Conservation (phyloP, 2,329 filamentous ascomycete genomes). For the Neodidymelliopsis sp. region DNA sequence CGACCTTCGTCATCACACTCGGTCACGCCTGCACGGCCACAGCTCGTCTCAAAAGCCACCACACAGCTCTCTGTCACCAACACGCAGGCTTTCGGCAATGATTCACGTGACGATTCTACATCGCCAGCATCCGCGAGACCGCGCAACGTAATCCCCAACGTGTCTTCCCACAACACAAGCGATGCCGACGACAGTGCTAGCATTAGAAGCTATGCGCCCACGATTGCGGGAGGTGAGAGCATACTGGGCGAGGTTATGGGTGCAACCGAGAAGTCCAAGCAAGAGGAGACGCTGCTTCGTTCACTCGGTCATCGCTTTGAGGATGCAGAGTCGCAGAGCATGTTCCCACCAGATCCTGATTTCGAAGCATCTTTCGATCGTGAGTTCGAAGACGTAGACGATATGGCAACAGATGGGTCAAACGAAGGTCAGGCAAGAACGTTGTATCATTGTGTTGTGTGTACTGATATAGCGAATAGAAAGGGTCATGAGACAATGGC, state of each 20-base stretch:
- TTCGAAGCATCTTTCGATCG: slow-evolving; percentile 71
- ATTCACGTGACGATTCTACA: slow-evolving; percentile 36
- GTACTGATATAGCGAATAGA: slow-evolving; percentile 48
- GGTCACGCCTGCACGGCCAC: slow-evolving; percentile 52
- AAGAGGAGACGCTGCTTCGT: slow-evolving; percentile 72
- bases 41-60: slow-evolving; percentile 71
- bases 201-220: slow-evolving; percentile 71
- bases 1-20: slow-evolving; percentile 52
- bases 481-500: slow-evolving; percentile 75
- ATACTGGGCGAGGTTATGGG: slow-evolving; percentile 75
- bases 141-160: slow-evolving; percentile 49
- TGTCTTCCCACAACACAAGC: slow-evolving; percentile 56
- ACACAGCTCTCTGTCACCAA: slow-evolving; percentile 85
- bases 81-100: slow-evolving; percentile 74
- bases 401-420: slow-evolving; percentile 60
- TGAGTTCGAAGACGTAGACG: slow-evolving; percentile 80
- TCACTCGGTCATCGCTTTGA: slow-evolving; percentile 67
- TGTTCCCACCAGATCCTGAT: slow-evolving; percentile 54
- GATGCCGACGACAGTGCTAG: slow-evolving; percentile 71
- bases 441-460: slow-evolving; percentile 22
- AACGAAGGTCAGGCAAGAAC: slow-evolving; percentile 65
- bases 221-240: slow-evolving; percentile 73
- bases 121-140: slow-evolving; percentile 46
- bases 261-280: slow-evolving; percentile 66
- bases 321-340: slow-evolving; percentile 62